These are phyloP conservation scores for Lasiodiplodia hormozganensis DNA, from an alignment of 2,329 filamentous ascomycete genomes.

Conservation along the genomic window DNA sequence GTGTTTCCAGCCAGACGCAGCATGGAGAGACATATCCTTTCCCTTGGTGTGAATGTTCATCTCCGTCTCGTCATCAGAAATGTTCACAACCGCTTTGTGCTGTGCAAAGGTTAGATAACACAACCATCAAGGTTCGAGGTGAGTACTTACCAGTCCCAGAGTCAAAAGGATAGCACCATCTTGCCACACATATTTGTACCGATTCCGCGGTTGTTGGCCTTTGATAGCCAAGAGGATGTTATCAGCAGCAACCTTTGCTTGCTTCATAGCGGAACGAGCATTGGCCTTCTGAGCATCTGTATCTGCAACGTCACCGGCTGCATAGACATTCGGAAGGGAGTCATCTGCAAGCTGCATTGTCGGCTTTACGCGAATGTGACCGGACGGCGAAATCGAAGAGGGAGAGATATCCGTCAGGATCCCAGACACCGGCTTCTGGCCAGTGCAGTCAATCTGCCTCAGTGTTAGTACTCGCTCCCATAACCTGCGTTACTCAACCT, in stretches of 20 bases:
- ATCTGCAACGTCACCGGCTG: constrained; percentile 69
- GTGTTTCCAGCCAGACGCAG: background rate
- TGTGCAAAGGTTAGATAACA: background rate
- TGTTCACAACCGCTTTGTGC: constrained; percentile 1
- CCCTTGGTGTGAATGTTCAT: background rate
- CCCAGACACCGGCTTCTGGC: constrained; percentile 64
- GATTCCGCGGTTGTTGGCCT: background rate
- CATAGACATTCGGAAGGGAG: constrained; percentile 61
- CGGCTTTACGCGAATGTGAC: constrained; percentile 61
- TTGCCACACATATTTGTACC: constrained; percentile 32
- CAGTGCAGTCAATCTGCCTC: constrained; percentile 63
- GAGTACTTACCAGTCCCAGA: constrained; percentile 33
- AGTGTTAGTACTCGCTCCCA: background rate
- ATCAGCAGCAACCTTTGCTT: constrained; percentile 60
- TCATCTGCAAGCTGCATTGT: constrained; percentile 64
- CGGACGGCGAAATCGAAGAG: constrained; percentile 53
- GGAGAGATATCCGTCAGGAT: constrained; percentile 56
- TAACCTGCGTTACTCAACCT: background rate
- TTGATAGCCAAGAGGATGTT: constrained; percentile 61
- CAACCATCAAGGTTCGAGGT: no score
- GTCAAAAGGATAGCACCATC: constrained; percentile 37
- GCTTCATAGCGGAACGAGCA: constrained; percentile 61
- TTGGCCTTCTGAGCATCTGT: constrained; percentile 57
- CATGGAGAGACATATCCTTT: background rate
- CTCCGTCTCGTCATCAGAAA: background rate